Evolutionary conservation across 2,329 filamentous ascomycete species (phyloP), one percentile per base, ranked within the genome.

Genomic region (Pseudogymnoascus sp.): DNA sequence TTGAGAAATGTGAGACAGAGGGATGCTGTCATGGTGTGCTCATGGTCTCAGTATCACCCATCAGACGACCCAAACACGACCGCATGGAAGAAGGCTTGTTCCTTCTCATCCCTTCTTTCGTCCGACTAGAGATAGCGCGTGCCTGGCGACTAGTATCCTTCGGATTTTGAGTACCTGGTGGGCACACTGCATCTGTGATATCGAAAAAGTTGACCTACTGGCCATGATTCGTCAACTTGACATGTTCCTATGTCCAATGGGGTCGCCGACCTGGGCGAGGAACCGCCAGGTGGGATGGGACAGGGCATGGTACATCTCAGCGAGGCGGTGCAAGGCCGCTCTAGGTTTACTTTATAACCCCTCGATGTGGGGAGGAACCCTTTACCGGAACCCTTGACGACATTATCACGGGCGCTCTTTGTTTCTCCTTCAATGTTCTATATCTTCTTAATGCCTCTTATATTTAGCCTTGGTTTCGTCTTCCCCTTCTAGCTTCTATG

Each of bases 21-120:
- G n/a, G 47, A 56, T 56, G 47, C 47, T 56, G 47, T 56, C 47
- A 56, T 56, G 47, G 47, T 56, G 47, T 56, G 47, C 47, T 56
- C 47, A 56, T 33, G 47, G 47, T 33, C 47, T 56, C 29, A 11
- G 47, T 33, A n/a, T 56, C 26, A 19, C 47, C 47, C 47, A 56
- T 56, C 47, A 13, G 47, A 33, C 47, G 47, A 33, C 5, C 29
- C 26, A 56, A 33, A 33, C 13, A 16, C 11, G 44, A 29, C 44
- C 24, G 14, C 7, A 56, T 56, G 26, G 26, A 33, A 56, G 47
- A 56, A 56, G 26, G 47, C 47, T 56, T 56, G 47, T 56, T 56
- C 47, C 26, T 56, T 56, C 29, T 56, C 11, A 24, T 53, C 26
- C 47, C 24, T 53, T 31, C 24, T n/a, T 53, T 33, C 26, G 16